Base-by-base conservation (phyloP, 2,329 filamentous ascomycete species). In the Nigrograna mackinnonii region DNA sequence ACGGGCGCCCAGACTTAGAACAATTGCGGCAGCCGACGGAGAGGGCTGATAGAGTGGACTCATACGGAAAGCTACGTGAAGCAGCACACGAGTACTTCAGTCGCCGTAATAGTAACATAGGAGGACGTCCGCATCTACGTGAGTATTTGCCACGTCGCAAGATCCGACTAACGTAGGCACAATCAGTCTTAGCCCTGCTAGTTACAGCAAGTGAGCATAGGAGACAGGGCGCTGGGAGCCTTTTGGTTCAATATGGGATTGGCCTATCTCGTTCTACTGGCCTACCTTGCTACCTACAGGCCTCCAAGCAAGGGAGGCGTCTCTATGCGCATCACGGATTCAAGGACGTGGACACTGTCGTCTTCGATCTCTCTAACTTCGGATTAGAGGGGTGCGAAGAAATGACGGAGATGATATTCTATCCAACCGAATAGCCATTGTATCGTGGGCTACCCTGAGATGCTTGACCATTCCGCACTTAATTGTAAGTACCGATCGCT, bases 271-370 rank as follows among this genome's bases (percentile, higher is more conserved):
- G 70, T 48, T 43, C 54, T 39, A 34, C 60, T 21, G 58, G 63
- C 0, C 16, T 72, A 16, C 54, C 56, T 21, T 50, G 50, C 3
- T 72, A 65, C 44, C 41, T 72, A 17, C 68, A 72, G 43, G 58
- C 61, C 6, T 64, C 57, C 24, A 54, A 60, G 21, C 54, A 57
- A 38, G 69, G 68, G 0, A 55, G 57, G 30, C 54, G 52, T n/a
- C 39, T 72, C 22, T 72, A 72, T 44, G 54, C 49, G 42, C 48
- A 51, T 22, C 18, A 18, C 31, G 43, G 46, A 19, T 49, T 46
- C 22, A 34, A 37, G 14, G 22, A 32, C 6, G 21, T 37, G 13
- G 17, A 43, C 9, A 38, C 22, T 3, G n/a, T 20, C 3, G 16
- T 19, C 12, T 43, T 49, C 17, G 36, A 49, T 9, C 24, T 28